A percentile compares a stretch with the other conserved stretches of the same genome.
phyloP scores from a whole-genome alignment of 2,329 filamentous ascomycete genomes.

The Grosmannia clavigera region DNA sequence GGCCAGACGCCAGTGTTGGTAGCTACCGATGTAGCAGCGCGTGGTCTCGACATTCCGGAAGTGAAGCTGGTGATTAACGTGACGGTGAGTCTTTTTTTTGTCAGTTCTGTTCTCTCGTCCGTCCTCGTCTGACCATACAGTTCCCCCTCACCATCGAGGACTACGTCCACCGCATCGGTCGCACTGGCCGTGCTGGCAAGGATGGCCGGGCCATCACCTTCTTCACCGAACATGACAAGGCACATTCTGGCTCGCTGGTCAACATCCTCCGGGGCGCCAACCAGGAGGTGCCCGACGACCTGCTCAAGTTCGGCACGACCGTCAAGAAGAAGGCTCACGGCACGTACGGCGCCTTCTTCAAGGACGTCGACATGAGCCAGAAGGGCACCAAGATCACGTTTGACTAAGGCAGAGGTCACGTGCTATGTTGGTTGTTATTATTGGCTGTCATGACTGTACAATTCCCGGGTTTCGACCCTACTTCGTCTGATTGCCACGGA shows the following conservation, averaged over 20 bases:
- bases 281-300: constrained; percentile 76
- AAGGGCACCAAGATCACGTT: constrained; percentile 88
- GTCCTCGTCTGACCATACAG: constrained; percentile 18
- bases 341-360: constrained; percentile 91
- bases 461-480: not conserved
- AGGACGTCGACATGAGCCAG: constrained; percentile 73
- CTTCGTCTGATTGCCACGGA: constrained; percentile 3
- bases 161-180: constrained; percentile 93
- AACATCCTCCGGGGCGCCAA: constrained; percentile 92
- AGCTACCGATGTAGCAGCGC: constrained; percentile 89
- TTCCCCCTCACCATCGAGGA: constrained; percentile 94
- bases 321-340: constrained; percentile 99
- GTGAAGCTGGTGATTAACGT: constrained; percentile 93
- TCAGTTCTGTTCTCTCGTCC: not conserved
- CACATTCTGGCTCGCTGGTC: constrained; percentile 78
- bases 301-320: constrained; percentile 92
- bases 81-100: constrained; percentile 39
- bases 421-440: not conserved
- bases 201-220: constrained; percentile 80
- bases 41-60: constrained; percentile 87
- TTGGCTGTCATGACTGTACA: not conserved
- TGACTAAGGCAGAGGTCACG: constrained; percentile 32
- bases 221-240: constrained; percentile 92
- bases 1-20: constrained; percentile 75
- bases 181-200: constrained; percentile 87